Base-by-base conservation (phyloP, 352 stramenopile species). In the Globisporangium iwayamae region DNA sequence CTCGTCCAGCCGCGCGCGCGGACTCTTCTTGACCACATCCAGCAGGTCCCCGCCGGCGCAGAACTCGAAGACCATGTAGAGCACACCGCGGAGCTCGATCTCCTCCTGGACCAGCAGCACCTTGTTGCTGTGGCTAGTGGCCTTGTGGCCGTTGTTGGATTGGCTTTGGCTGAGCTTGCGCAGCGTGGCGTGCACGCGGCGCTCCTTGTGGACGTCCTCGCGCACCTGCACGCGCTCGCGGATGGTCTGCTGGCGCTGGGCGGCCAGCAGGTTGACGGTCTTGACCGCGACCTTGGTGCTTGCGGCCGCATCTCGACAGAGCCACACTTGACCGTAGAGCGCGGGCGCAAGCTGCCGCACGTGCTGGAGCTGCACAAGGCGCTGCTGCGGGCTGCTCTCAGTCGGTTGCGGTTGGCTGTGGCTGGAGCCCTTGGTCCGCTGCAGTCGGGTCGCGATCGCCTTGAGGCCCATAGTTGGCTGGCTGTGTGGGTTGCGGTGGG, bases 51-150 rank as follows among this genome's bases (percentile, higher is more conserved):
- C 79, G 14, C 70, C 63, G 0, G 68, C 70, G 65, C 78, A 89
- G 51, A 75, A 87, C 4, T 81, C 75, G 48, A 89, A 85, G 18
- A 89, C 66, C 34, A 86, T 67, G 57, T 82, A 81, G 22, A 85
- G 56, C 48, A 68, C 66, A 48, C 74, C 72, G 36, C 62, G 60
- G 38, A 67, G 75, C 48, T 73, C 58, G 60, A 85, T 63, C 54
- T 85, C 76, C 58, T 83, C 73, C 36, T 80, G 68, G 34, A 89
- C 46, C 38, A 83, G 65, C 55, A 87, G 25, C 47, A 89, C 53
- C 50, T 89, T 85, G 22, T 45, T 66, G 25, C 70, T 72, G 25
- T 14, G 63, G 51, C 10, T 46, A 39, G 32, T 25, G 38, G 32
- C 34, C 10, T 18, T 43, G 18, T 46, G 39, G 7, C 32, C 32